Base-by-base conservation (phyloP, 306 rosid genomes). In the Lupinus albus region DNA sequence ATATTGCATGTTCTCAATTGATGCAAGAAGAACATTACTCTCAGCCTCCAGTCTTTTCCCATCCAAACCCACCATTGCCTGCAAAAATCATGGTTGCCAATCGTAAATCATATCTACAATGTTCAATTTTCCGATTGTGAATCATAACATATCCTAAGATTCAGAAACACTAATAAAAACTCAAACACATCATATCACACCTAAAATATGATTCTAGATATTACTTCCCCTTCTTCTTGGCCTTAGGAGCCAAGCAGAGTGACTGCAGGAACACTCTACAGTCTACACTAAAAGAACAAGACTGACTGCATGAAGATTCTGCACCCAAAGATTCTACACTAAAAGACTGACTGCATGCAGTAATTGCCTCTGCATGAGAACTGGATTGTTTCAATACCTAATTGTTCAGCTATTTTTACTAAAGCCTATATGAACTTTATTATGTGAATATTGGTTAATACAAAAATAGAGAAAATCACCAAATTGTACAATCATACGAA, bases 1-100 rank as follows among this genome's bases (percentile, higher is more conserved):
- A 80, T 94, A 94, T 67, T 94, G 99, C 99, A 94, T 90, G 65
- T 94, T 90, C 76, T 94, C 97, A 55, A 94, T 94, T 12, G 99
- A 94, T 60, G 97, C 99, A 80, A 94, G 99, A 68, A 94, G 99
- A 83, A 94, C 99, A 54, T 94, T 94, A 64, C 99, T 94, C 83
- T 94, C 99, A 12, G 95, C 84, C 76, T 94, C 99, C 44, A 88
- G 82, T 71, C 88, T 90, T 67, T 85, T 90, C 66, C 99, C 99
- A 86, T 94, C 99, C 86, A 87, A 74, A 21, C 99, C 99, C 71
- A 82, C 71, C 51, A 68, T 45, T 38, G 80, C 53, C 99, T 94
- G 88, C 86, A 84, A 77, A 25, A 63, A 56, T 12, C 10, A 65
- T 6, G 58, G 4, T 9, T 39, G 45, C 10, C 45, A 8, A 8